These are phyloP conservation scores for Dipsacomyces acuminosporus DNA, from an alignment of 371 early-diverging fungal genomes.

Conservation along the genomic window DNA sequence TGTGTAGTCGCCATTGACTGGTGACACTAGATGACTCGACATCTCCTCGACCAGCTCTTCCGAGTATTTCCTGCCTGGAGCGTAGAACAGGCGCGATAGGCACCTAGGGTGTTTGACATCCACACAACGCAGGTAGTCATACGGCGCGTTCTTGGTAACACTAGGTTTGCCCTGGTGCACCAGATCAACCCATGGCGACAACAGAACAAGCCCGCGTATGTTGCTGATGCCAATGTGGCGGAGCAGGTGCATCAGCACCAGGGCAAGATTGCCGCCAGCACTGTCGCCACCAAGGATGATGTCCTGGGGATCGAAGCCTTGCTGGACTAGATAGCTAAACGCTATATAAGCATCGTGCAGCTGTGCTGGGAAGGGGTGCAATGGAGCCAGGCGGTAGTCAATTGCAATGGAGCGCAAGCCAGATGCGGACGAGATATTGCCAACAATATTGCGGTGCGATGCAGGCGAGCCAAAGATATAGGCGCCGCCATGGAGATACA, in stretches of 20 bases:
- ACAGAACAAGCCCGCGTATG: conserved; percentile 50
- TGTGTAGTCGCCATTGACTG: conserved; percentile 50
- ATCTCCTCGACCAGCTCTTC: conserved; percentile 18
- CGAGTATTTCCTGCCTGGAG: conserved; percentile 24
- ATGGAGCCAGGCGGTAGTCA: conserved; percentile 76
- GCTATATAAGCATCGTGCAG: conserved; percentile 73
- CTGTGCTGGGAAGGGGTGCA: conserved; percentile 75
- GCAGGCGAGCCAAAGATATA: conserved; percentile 54
- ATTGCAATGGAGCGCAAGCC: conserved; percentile 48
- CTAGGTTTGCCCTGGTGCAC: conserved; percentile 15
- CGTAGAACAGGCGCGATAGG: conserved; percentile 30
- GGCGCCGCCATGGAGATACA: conserved; percentile 74
- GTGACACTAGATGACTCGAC: conserved; percentile 40
- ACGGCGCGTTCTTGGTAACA: conserved; percentile 14
- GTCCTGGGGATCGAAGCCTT: conserved; percentile 56
- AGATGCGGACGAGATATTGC: conserved; percentile 40
- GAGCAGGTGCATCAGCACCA: conserved; percentile 27
- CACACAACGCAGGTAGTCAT: conserved; percentile 18
- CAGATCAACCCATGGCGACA: conserved; percentile 57
- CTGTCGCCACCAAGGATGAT: conserved; percentile 79
- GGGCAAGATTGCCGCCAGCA: conserved; percentile 63
- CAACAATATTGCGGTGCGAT: conserved; percentile 49
- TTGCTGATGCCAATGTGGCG: conserved; percentile 29
- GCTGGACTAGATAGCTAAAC: conserved; percentile 63
- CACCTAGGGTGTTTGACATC: conserved; percentile 18